Conservation (phyloP, 148 eudicot species). For the Rhododendron vialii region DNA sequence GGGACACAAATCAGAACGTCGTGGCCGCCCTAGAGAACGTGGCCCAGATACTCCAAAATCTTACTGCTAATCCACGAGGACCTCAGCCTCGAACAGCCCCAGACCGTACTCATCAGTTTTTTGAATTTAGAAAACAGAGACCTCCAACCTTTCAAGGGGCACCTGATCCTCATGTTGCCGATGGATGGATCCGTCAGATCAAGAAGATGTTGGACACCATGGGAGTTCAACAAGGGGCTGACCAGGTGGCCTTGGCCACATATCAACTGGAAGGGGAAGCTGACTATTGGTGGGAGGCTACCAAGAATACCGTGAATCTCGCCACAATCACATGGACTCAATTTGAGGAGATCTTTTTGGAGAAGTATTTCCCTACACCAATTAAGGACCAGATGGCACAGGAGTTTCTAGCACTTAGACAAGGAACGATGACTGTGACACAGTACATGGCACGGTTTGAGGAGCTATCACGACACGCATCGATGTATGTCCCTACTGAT, state of each 20-base stretch:
- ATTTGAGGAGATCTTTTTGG: neutral
- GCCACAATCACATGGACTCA: no score
- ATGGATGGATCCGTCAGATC: neutral
- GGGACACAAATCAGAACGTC: no score
- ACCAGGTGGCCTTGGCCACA: neutral
- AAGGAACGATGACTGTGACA: neutral
- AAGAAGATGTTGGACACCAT: neutral
- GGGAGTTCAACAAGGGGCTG: neutral
- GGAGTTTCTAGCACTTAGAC: neutral
- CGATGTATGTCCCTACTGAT: neutral
- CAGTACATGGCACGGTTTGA: neutral
- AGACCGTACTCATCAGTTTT: no score
- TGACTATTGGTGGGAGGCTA: no score
- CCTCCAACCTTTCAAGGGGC: no score
- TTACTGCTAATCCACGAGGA: no score
- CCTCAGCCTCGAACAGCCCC: no score
- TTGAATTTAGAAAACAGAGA: no score
- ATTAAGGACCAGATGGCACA: neutral
- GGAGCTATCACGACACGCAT: neutral
- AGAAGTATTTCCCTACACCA: neutral
- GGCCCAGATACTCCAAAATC: no score
- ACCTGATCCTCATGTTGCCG: neutral
- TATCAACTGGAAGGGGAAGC: no score
- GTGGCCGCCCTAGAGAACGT: no score
- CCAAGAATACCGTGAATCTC: no score